These are phyloP conservation scores for Boeremia lycopersici DNA, from an alignment of 2,329 filamentous ascomycete genomes.

Conservation along the genomic window DNA sequence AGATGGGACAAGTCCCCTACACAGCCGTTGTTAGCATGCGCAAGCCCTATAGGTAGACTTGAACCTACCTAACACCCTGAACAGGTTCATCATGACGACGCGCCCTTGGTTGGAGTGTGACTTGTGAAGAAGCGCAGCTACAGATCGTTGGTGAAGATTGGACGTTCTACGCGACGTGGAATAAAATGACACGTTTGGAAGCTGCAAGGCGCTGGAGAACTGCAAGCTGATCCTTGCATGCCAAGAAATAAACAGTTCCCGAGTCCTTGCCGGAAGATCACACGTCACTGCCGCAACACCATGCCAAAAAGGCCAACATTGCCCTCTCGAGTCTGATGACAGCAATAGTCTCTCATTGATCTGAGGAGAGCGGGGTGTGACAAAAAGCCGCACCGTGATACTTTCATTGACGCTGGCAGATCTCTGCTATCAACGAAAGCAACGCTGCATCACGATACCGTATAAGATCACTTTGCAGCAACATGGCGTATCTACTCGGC, in stretches of 20 bases:
- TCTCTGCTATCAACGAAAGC: too few species aligned
- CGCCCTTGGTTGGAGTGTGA: constrained; percentile 25
- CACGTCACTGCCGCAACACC: constrained; percentile 25
- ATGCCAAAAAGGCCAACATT: not conserved
- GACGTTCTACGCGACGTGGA: constrained; percentile 18
- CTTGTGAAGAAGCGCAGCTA: constrained; percentile 23
- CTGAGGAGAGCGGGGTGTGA: too few species aligned
- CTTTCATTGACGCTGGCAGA: too few species aligned
- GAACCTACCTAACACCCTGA: constrained; percentile 67
- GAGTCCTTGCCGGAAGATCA: constrained; percentile 27
- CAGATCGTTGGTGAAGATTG: constrained; percentile 18
- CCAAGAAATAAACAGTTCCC: constrained; percentile 11
- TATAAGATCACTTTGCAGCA: not conserved
- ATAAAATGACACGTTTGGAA: constrained; percentile 48
- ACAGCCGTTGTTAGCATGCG: constrained; percentile 32
- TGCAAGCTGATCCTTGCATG: constrained; percentile 38
- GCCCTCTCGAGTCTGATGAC: too few species aligned
- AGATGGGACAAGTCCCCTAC: constrained; percentile 94
- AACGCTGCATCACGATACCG: too few species aligned
- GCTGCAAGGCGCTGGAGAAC: constrained; percentile 28
- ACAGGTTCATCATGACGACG: constrained; percentile 68
- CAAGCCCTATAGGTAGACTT: constrained; percentile 6
- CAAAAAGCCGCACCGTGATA: too few species aligned
- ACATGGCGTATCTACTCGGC: constrained; percentile 34
- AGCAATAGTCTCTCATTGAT: not conserved